Evolutionary conservation across 176 grass and related monocot genomes (phyloP), one percentile per base, ranked within the genome.

Genomic region (Pharus latifolius): DNA sequence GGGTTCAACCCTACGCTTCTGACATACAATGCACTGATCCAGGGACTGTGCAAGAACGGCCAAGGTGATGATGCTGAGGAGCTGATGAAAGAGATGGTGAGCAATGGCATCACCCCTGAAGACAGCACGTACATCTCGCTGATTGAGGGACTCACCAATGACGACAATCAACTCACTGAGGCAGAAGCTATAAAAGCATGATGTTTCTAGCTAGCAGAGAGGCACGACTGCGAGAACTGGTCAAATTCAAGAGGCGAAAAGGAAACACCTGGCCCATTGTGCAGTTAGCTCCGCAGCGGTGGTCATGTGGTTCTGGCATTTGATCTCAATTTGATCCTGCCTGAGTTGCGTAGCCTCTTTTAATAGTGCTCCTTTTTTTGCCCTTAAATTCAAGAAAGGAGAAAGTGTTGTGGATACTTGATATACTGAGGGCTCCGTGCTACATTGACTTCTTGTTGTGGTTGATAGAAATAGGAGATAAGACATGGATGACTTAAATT

Each of bases 1-100:
- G 88, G 84, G 16, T 91, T 91, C 80, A 84, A 88, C 49, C 88
- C 84, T 44, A 80, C 71, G 4, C 3, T 91, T 69, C 7, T 91
- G 67, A 88, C 88, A 44, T 91, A 91, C 35, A 91, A 91, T 76
- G 80, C 88, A 2, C 59, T 91, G 72, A 91, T 91, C 67, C 53
- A 62, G 43, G 84, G 84, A 15, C 42, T 88, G 48, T 84, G 80
- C 60, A 88, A 91, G 67, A 84, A 63, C 42, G 84, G 84, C 53
- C 75, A 88, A 24, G 88, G 84, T 53, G 65, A 77, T 20, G 70
- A 70, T 2, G 84, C 77, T 0, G 84, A 91, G 76, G 44, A 78
- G 59, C 27, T 91, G 76, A 28, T 91, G 25, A 91, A 91, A 81
- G 88, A 91, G 85, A 91, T 88, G 84, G 84, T 91, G 25, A 49